Base-by-base conservation (phyloP, 2,329 filamentous ascomycete genomes). In the Sporothrix schenckii region DNA sequence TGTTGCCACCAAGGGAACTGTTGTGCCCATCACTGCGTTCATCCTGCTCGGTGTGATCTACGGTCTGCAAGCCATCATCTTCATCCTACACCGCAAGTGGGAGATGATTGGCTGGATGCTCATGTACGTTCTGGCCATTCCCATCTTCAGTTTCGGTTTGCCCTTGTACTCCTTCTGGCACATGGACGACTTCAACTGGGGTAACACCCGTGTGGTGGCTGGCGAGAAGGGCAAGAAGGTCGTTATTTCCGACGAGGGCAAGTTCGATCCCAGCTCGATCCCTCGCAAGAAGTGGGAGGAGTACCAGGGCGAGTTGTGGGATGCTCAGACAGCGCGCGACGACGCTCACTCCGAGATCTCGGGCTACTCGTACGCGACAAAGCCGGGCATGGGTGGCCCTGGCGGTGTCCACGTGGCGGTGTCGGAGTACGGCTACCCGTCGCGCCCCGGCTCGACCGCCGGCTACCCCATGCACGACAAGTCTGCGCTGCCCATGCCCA, bases 81-180 rank as follows among this genome's bases (percentile, higher is more conserved):
- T 99, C 84, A 97, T 98, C 76, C 78, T 97, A 70, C 91, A 93
- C 71, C 91, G 94, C 77, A 97, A 97, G 83, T 99, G 95, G 95
- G 94, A 99, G 80, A 98, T 98, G 94, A 91, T 99, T 75, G 95
- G 94, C 49, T 99, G 95, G 95, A 97, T 99, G 93, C 85, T 99
- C 75, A 89, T 99, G 73, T 99, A 99, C 80, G 87, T 99, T 72
- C 73, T 95, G 41, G 94, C 95, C 69, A 91, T 97, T 72, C 94
- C 94, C 0, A 88, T 99, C 74, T 99, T 97, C 85, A 90, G 92
- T 56, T 93, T 97, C 73, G 93, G 87, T 71, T 86, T 99, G 58
- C 95, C 95, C 0, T 83, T 99, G 39, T 98, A 98, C 80, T 87
- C 94, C 66, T 99, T 99, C 87, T 99, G 95, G 95, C 88, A 97